These are phyloP conservation scores for Capsicum baccatum DNA, from an alignment of 257 asterid genomes.

Conservation along the genomic window DNA sequence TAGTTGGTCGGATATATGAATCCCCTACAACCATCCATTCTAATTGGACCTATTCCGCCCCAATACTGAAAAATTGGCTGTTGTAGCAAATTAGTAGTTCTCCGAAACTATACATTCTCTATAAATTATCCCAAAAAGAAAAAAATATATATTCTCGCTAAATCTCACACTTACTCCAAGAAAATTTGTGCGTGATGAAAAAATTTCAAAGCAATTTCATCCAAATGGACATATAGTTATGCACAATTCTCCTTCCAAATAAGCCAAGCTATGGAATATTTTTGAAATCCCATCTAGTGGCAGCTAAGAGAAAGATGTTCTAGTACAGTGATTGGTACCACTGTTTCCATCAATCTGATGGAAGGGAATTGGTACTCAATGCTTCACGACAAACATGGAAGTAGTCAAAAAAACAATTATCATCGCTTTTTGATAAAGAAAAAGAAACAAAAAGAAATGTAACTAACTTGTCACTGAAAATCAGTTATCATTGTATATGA, in stretches of 20 bases:
- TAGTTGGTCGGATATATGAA: not conserved
- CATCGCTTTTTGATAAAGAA: not conserved
- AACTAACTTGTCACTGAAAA: not conserved
- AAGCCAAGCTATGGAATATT: not conserved
- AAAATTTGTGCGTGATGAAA: not conserved
- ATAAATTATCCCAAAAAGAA: too few species aligned
- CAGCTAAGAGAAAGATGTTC: not conserved
- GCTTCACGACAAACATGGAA: conserved; percentile 16
- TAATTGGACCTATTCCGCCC: not conserved
- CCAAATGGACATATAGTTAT: not conserved
- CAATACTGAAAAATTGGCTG: not conserved
- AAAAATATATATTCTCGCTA: not conserved
- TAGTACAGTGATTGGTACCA: not conserved
- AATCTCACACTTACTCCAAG: not conserved
- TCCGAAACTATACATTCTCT: not conserved
- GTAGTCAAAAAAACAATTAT: not conserved
- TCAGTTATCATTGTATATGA: not conserved
- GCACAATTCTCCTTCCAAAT: not conserved
- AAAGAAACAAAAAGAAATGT: not conserved
- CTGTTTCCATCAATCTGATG: not conserved
- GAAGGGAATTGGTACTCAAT: not conserved
- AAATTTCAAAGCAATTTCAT: not conserved
- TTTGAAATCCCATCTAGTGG: not conserved
- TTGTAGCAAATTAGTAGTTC: not conserved
- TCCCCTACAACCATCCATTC: not conserved